Base-by-base conservation (phyloP, 139 green algal species). In the Trebouxia sp. region DNA sequence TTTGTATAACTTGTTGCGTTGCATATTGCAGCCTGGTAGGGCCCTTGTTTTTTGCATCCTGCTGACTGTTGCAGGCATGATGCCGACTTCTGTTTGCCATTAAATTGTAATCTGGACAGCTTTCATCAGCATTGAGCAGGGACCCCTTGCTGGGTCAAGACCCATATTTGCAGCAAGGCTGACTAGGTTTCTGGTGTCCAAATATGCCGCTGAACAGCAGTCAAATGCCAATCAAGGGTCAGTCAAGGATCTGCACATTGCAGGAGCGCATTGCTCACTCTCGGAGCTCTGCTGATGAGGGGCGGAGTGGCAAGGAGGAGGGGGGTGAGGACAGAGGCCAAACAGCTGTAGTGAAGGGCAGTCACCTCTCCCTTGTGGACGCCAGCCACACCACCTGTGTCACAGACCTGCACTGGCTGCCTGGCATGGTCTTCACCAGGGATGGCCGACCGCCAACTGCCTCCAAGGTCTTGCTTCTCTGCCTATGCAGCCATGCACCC, bases 371-470 rank as follows among this genome's bases (percentile, higher is more conserved):
- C 12, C 56, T 83, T 32, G 58, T 92, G 3, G 91, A 95, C 67
- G 83, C 84, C 66, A 91, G 83, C 15, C 92, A 97, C 87, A 85
- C 86, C 10, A 76, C 80, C 66, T 41, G 84, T 35, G 84, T 97
- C 20, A 91, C 88, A 11, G 92, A 96, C 85, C 72, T 97, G 35
- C 78, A 90, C 17, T 97, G 93, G 93, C 88, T 96, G 43, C 90
- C 91, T 0, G 91, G 90, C 22, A 82, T 93, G 8, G 87, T 92
- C 39, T 80, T 94, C 32, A 88, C 72, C 14, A 42, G 76, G 20
- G 72, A 85, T 12, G 84, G 87, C 12, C 79, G 83, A 38, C 72
- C 72, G n/a, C 72, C 72, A 10, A 77, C 69, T 56, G 69, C 69
- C 20, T 45, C 32, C 69, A 77, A 48, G 69, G 69, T 77, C 6